Evolutionary conservation across 305 asterid genomes (phyloP), one percentile per base, ranked within the genome.

Genomic region (Fraxinus paxiana): DNA sequence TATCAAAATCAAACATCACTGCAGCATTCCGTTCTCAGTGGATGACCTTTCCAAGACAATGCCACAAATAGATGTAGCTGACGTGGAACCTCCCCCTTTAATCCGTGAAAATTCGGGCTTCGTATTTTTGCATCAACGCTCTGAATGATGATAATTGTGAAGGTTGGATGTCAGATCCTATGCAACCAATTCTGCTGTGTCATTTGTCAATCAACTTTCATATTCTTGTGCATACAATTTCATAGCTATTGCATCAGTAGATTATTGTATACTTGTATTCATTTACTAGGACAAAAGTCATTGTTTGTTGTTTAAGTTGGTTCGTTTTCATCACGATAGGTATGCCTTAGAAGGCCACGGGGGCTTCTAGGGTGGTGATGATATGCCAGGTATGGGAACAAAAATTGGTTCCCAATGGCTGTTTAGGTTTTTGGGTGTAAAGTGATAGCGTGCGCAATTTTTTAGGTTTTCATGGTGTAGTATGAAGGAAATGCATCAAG

Each of bases 11-110:
- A 15, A 46, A 46, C 59, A 46, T 46, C 18, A 46, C 17, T 88
- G 92, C 97, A 96, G 99, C 88, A 94, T 96, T 65, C 99, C 99
- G 0, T 95, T 96, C 90, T 90, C 99, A 1, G 94, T 96, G 86
- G 98, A 95, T 82, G 98, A 95, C 88, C 90, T 96, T 80, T 96
- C 98, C 85, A 96, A 92, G 87, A 83, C 99, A 78, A 89, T 92
- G 95, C 91, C 89, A 89, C 91, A 88, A 73, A 86, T 96, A 26
- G 98, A 94, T 22, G 92, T 96, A 63, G 90, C 92, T 17, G 92
- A 90, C 41, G 91, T 96, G 63, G 98, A 94, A 80, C 95, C 98
- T 81, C 99, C 99, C 71, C 97, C 98, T 33, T 89, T 96, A 81
- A 91, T 96, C 85, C 98, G 98, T 10, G 97, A 94, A 73, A 92